Base-by-base conservation (phyloP, 1,284 basidiomycete species). In the Gymnopus androsaceus region DNA sequence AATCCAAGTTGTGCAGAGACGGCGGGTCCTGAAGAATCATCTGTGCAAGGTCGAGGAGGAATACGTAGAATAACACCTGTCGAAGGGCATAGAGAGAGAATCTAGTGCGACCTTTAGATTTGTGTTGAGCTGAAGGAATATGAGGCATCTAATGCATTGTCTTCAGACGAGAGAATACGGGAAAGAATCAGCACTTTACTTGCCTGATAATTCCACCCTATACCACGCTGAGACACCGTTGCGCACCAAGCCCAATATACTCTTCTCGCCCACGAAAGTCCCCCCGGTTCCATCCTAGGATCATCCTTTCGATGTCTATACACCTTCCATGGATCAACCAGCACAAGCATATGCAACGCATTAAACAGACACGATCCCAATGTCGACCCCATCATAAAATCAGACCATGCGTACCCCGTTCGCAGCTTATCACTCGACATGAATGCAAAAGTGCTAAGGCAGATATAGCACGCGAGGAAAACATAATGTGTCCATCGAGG, bases 141-240 rank as follows among this genome's bases (percentile, higher is more conserved):
- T 34, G 17, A 25, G 46, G 46, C 33, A 34, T 23, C 46, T 48
- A 17, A 17, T 23, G 9, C 15, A n/a, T 19, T 14, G 31, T 28
- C 14, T n/a, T 27, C 7, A 30, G 28, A 45, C 12, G 12, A 37
- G 8, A 23, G 7, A 23, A 30, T 9, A 4, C n/a, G 21, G n/a
- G n/a, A n/a, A n/a, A n/a, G n/a, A n/a, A n/a, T n/a, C n/a, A n/a
- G n/a, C n/a, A n/a, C n/a, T n/a, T n/a, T 1, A 50, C 36, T 17
- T 27, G 21, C 48, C 48, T 50, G 48, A 50, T 38, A 50, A 25
- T 50, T 50, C 48, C 48, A 50, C 14, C 48, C 48, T n/a, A 50
- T 11, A 27, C 34, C 34, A n/a, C 48, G 48, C 7, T 38, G 15
- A 14, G 48, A 50, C 25, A 50, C 21, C 2, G 38, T 6, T 28